These are phyloP conservation scores for Celoporthe dispersa DNA, from an alignment of 2,329 filamentous ascomycete genomes.

Conservation along the genomic window DNA sequence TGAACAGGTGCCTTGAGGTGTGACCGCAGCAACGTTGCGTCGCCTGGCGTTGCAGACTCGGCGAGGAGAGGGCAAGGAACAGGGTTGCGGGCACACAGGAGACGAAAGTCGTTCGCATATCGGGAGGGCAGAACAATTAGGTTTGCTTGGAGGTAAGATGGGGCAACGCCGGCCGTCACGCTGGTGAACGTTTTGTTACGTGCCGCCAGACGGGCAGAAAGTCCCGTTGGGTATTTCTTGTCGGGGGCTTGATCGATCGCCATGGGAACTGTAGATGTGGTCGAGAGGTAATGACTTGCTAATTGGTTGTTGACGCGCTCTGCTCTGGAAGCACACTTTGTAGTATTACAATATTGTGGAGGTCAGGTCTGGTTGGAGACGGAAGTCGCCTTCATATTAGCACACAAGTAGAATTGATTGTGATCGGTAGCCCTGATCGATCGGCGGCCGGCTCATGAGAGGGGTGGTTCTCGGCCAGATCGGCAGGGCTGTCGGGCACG, in stretches of 20 bases:
- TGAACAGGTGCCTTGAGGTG: constrained; percentile 36
- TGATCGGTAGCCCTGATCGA: background rate
- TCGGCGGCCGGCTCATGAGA: background rate
- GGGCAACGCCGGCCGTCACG: constrained; percentile 59
- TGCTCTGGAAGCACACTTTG: background rate
- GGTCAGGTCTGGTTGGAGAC: background rate
- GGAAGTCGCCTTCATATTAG: background rate
- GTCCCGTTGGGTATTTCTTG: constrained; percentile 38
- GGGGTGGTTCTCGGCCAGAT: background rate
- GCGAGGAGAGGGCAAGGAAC: constrained; percentile 66
- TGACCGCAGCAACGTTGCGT: constrained; percentile 38
- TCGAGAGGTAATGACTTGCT: background rate
- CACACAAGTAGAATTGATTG: background rate
- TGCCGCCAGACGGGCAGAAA: constrained; percentile 48
- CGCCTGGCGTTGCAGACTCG: constrained; percentile 51
- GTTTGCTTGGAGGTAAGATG: constrained; percentile 64
- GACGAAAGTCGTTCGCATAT: constrained; percentile 61
- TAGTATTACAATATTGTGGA: background rate
- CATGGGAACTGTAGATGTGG: background rate
- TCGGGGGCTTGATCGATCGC: background rate
- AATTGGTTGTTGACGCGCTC: background rate
- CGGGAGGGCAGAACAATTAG: constrained; percentile 61
- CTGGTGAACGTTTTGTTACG: constrained; percentile 45
- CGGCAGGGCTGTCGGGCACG: background rate
- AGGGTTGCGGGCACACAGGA: constrained; percentile 64